A percentile compares a stretch with the other conserved stretches of the same genome.
These are phyloP conservation scores for Candida sp. DNA, from an alignment of 1,139 yeast species.

Conservation along the genomic window DNA sequence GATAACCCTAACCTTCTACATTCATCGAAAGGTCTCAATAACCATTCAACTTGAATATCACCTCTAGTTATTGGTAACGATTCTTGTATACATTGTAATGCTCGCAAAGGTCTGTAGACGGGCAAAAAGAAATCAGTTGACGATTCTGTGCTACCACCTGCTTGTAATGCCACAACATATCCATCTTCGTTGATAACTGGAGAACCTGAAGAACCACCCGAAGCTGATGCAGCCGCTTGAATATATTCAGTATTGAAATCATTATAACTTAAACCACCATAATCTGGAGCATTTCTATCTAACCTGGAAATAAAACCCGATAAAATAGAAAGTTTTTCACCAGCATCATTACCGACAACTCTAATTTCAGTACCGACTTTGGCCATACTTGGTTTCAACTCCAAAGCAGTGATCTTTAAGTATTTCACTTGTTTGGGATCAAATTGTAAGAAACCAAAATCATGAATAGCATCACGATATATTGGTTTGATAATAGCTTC, in stretches of 20 bases:
- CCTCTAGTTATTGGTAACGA: slow-evolving; percentile 62
- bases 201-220: slow-evolving; percentile 95
- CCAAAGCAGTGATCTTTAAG: slow-evolving; percentile 65
- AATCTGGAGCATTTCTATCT: slow-evolving; percentile 94
- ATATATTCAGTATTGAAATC: slow-evolving; percentile 96
- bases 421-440: slow-evolving; percentile 71
- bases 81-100: slow-evolving; percentile 68
- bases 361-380: slow-evolving; percentile 88
- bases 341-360: slow-evolving; percentile 96
- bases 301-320: slow-evolving; percentile 88
- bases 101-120: slow-evolving; percentile 77
- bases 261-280: slow-evolving; percentile 85
- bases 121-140: slow-evolving; percentile 94
- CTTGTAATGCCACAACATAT: slow-evolving; percentile 86
- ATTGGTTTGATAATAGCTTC: slow-evolving; percentile 85
- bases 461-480: slow-evolving; percentile 85
- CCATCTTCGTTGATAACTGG: slow-evolving; percentile 92
- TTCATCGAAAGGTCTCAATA: slow-evolving; percentile 82
- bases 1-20: slow-evolving; percentile 86
- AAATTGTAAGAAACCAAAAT: slow-evolving; percentile 76
- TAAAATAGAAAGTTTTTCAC: slow-evolving; percentile 85
- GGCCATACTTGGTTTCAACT: slow-evolving; percentile 77
- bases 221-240: slow-evolving; percentile 95
- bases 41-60: slow-evolving; percentile 91
- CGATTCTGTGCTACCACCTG: slow-evolving; percentile 90